Conservation (phyloP, 2,329 filamentous ascomycete species). For the Colletotrichum incanum region DNA sequence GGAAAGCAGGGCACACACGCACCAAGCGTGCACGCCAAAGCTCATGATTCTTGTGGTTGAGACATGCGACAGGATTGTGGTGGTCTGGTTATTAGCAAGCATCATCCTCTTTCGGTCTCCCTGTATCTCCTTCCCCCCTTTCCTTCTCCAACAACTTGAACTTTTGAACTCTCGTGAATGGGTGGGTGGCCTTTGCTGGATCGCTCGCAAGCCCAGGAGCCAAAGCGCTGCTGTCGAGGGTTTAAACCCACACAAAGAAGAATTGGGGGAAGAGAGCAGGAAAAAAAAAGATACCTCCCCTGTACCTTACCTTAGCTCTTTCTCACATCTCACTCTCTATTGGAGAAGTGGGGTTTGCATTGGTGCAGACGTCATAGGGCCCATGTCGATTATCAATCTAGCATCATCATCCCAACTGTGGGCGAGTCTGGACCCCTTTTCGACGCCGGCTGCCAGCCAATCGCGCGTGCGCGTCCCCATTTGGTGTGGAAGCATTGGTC, state of each 20-base stretch:
- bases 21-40: not conserved
- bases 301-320: constrained; percentile 26
- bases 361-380: constrained; percentile 36
- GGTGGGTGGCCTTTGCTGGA: not conserved
- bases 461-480: constrained; percentile 6
- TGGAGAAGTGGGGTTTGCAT: constrained; percentile 30
- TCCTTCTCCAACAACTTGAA: not conserved
- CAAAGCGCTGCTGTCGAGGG: not conserved
- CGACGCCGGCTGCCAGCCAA: constrained; percentile 22
- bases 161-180: not conserved
- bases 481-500: constrained; percentile 26
- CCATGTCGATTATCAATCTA: constrained; percentile 34
- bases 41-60: not conserved
- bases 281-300: constrained; percentile 19
- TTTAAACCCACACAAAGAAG: not conserved
- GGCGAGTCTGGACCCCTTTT: constrained; percentile 41
- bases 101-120: not conserved
- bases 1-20: constrained; percentile 11
- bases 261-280: not conserved
- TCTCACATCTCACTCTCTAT: constrained; percentile 19
- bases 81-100: not conserved
- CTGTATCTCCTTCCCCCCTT: not conserved
- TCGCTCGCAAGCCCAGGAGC: not conserved
- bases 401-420: constrained; percentile 40
- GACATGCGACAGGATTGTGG: not conserved